Evolutionary conservation across 495 filamentous ascomycete genomes (phyloP), one percentile per base, ranked within the genome.

Genomic region (Tuber aestivum): DNA sequence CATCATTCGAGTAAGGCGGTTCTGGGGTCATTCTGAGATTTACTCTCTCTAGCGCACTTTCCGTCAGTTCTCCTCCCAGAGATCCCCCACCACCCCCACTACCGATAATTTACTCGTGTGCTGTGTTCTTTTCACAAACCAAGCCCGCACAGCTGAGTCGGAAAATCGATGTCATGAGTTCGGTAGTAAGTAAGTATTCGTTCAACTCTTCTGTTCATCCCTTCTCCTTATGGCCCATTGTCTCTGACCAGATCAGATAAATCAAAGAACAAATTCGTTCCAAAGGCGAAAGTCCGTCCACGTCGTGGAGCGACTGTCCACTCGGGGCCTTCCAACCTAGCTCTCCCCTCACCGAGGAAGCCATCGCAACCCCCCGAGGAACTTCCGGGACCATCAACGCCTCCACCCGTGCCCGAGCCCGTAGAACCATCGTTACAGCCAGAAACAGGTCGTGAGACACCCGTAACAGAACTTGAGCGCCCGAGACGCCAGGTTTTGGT

Each of bases 241-340:
- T 21, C 73, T 70, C 78, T 73, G 18, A 80, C 73, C 65, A 69
- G 7, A 8, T 23, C 41, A 82, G 81, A 82, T 65, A 82, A 82
- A 76, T 82, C 81, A 20, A 82, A 82, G 72, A 80, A 79, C 56
- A 82, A 82, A 56, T 82, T 82, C 70, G 80, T 72, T n/a, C 81
- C 81, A 21, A 82, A 82, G 69, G 80, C 80, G 20, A 79, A 79
- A 68, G 75, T 69, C n/a, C 80, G 81, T 6, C 69, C 77, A 37
- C 73, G 74, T 3, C 21, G 44, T 16, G 61, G 77, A 8, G 69
- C 73, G 35, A 8, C 37, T 32, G 5, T 9, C 14, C 41, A 45
- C 56, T 35, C 44, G 8, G 61, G 41, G 14, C 35, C 48, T 27
- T 27, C 32, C 37, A 65, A 74, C 16, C 37, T 61, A 38, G 42